Conservation (phyloP, 768 basidiomycete species). For the Lyophyllum decastes region DNA sequence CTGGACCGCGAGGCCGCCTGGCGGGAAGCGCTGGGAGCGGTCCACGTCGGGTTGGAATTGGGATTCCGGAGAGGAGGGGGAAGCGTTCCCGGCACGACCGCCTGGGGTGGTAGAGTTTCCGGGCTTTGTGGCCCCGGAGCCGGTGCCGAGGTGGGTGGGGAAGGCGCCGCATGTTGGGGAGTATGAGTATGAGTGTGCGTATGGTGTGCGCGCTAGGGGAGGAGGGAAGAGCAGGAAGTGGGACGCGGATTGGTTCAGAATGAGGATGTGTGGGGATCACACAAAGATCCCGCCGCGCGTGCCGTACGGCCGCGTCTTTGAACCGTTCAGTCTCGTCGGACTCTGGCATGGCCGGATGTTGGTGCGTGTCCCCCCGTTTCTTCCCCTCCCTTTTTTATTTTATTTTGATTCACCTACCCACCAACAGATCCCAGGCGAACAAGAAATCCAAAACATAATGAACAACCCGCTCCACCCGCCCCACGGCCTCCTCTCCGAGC, state of each 20-base stretch:
- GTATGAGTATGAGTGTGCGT: neutral
- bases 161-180: constrained; percentile 17
- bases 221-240: constrained; percentile 35
- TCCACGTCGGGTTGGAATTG: neutral
- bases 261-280: constrained; percentile 39
- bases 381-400: neutral
- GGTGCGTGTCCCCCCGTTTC: constrained; percentile 34
- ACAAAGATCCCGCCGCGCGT: constrained; percentile 5
- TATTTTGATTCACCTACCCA: too few species aligned
- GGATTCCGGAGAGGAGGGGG: too few species aligned
- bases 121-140: neutral
- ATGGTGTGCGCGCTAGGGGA: neutral
- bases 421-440: too few species aligned
- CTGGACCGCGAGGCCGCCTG: constrained; percentile 32
- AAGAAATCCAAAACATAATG: neutral
- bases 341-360: constrained; percentile 61
- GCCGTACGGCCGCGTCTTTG: constrained; percentile 31
- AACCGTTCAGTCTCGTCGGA: constrained; percentile 48
- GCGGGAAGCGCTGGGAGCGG: neutral
- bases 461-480: constrained; percentile 12
- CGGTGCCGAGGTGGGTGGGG: constrained; percentile 12
- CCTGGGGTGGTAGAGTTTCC: neutral
- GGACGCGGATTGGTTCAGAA: constrained; percentile 57
- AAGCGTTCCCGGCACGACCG: constrained; percentile 2
- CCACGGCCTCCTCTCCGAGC: constrained; percentile 26